These are phyloP conservation scores for Globisporangium nodosum DNA, from an alignment of 352 stramenopile species.

Conservation along the genomic window DNA sequence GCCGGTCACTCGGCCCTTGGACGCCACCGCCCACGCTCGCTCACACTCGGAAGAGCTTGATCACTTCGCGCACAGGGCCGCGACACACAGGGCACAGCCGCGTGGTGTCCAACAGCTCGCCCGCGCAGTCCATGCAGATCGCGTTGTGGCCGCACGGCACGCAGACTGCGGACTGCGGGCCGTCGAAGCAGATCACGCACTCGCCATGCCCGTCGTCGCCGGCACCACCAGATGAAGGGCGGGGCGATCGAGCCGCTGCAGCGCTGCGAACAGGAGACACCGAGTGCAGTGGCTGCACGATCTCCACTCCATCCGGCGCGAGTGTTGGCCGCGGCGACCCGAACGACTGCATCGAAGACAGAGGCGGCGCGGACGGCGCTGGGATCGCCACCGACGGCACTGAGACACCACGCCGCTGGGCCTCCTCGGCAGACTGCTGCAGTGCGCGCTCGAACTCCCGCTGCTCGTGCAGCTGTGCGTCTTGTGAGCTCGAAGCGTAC, in stretches of 20 bases:
- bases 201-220: slow-evolving; percentile 22
- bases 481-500: background rate
- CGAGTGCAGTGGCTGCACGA: slow-evolving; percentile 46
- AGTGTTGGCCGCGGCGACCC: slow-evolving; percentile 40
- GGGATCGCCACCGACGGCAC: slow-evolving; percentile 5
- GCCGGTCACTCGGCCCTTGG: too few relatives aligned
- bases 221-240: background rate
- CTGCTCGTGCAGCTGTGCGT: slow-evolving; percentile 36
- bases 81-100: slow-evolving; percentile 73
- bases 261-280: slow-evolving; percentile 3
- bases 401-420: slow-evolving; percentile 15
- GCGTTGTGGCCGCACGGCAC: slow-evolving; percentile 84
- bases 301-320: slow-evolving; percentile 69
- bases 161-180: slow-evolving; percentile 62
- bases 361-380: slow-evolving; percentile 29
- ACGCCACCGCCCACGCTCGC: background rate
- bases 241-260: slow-evolving; percentile 4
- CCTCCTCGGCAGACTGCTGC: slow-evolving; percentile 52
- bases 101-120: slow-evolving; percentile 56
- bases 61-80: slow-evolving; percentile 61
- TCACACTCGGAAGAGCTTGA: slow-evolving; percentile 74
- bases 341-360: slow-evolving; percentile 14
- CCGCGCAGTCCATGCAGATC: slow-evolving; percentile 78
- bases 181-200: slow-evolving; percentile 85
- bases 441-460: slow-evolving; percentile 51